Percentiles rank a stretch among this genome's conserved stretches.
phyloP scores from a whole-genome alignment of 495 filamentous ascomycete genomes.

The Lasiosphaeria miniovina region DNA sequence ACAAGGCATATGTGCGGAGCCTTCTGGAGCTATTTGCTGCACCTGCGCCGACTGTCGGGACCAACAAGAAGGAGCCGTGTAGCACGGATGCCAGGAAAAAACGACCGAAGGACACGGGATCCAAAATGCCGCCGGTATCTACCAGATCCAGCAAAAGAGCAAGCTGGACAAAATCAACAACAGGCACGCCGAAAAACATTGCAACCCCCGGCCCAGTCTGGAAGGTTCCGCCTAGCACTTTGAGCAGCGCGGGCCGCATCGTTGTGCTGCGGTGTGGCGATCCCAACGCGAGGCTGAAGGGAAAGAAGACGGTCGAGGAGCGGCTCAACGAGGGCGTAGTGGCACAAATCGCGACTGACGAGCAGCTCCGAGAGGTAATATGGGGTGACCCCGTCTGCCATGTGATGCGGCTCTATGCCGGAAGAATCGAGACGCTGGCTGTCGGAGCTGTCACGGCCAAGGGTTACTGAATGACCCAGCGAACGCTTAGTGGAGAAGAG shows the following conservation, averaged over 20 bases:
- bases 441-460: conserved; percentile 62
- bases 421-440: conserved; percentile 64
- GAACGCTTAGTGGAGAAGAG: background rate
- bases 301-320: conserved; percentile 39
- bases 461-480: conserved; percentile 19
- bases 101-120: conserved; percentile 17
- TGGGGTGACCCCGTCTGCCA: conserved; percentile 81
- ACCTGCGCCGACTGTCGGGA: conserved; percentile 48
- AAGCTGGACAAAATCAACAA: conserved; percentile 20
- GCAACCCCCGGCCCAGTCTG: conserved; percentile 42
- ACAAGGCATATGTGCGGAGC: conserved; percentile 67
- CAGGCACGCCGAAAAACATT: conserved; percentile 9
- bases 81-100: conserved; percentile 19
- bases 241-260: conserved; percentile 67
- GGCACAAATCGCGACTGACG: conserved; percentile 62
- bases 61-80: conserved; percentile 11
- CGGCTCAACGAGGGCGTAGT: conserved; percentile 50
- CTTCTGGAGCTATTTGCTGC: conserved; percentile 66
- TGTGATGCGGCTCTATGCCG: conserved; percentile 70
- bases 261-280: conserved; percentile 56
- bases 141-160: conserved; percentile 28
- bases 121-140: conserved; percentile 28
- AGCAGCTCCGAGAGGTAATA: conserved; percentile 59
- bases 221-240: conserved; percentile 57
- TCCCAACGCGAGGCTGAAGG: conserved; percentile 29